These are phyloP conservation scores for Populus alba DNA, from an alignment of 345 rosid species.

Conservation along the genomic window DNA sequence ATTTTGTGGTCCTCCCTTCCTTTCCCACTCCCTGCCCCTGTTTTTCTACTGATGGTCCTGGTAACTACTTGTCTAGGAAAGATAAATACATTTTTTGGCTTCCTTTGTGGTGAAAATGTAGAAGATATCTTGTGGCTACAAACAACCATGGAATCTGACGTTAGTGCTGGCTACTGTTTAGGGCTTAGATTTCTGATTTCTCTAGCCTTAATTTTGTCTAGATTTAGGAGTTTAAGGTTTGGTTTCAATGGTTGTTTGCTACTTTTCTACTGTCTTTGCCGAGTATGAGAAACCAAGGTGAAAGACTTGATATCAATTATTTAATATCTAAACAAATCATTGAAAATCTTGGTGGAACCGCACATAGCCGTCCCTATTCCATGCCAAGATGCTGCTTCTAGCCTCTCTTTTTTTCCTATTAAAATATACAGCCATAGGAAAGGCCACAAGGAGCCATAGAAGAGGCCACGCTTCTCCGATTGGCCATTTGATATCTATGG, in stretches of 20 bases:
- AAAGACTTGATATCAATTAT: neutral
- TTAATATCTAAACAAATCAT: no score
- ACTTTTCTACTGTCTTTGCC: neutral
- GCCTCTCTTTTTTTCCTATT: neutral
- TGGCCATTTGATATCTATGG: slow-evolving; percentile 68
- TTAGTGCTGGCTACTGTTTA: neutral
- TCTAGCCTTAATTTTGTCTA: neutral
- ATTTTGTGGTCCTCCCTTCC: no score
- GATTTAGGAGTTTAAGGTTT: neutral
- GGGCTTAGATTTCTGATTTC: neutral
- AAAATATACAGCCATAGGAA: neutral
- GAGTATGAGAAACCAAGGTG: neutral
- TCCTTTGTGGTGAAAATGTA: no score
- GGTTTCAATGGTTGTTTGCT: neutral
- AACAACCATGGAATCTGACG: neutral
- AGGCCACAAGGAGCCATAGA: neutral
- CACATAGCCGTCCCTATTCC: neutral
- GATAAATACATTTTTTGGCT: neutral
- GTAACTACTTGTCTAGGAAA: neutral
- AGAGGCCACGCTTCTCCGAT: slow-evolving; percentile 51
- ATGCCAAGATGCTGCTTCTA: neutral
- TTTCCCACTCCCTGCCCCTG: no score
- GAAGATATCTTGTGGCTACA: neutral
- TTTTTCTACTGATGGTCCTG: neutral
- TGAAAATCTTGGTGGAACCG: neutral